These are phyloP conservation scores for Emericellopsis terricola DNA, from an alignment of 495 filamentous ascomycete species.

Conservation along the genomic window DNA sequence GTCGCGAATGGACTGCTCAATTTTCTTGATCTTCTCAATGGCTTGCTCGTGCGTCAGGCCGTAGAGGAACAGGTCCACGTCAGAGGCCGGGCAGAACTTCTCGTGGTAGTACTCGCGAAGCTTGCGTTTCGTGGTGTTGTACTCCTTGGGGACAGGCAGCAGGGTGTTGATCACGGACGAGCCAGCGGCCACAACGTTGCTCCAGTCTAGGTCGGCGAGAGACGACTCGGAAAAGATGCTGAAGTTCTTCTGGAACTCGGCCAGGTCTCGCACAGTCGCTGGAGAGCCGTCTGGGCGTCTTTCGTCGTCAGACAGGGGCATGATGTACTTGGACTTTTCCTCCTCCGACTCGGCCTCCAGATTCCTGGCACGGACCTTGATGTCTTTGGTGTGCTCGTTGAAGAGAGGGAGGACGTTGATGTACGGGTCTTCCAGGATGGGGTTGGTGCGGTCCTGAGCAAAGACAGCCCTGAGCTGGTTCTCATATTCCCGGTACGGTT, in stretches of 20 bases:
- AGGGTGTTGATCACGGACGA: slow-evolving; percentile 59
- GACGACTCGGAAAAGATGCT: slow-evolving; percentile 55
- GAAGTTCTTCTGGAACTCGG: slow-evolving; percentile 62
- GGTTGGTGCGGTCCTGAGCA: slow-evolving; percentile 47
- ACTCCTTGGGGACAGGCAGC: slow-evolving; percentile 48
- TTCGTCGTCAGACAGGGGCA: slow-evolving; percentile 39
- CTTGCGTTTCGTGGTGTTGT: slow-evolving; percentile 41
- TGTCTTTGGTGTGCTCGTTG: slow-evolving; percentile 28
- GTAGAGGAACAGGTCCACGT: slow-evolving; percentile 73
- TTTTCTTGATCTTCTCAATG: slow-evolving; percentile 63
- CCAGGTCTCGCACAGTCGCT: slow-evolving; percentile 42
- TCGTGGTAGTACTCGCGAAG: slow-evolving; percentile 64
- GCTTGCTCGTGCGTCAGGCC: slow-evolving; percentile 56
- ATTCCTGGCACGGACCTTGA: slow-evolving; percentile 46
- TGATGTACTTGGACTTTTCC: slow-evolving; percentile 48
- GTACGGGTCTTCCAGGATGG: slow-evolving; percentile 35
- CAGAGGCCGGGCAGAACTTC: slow-evolving; percentile 59
- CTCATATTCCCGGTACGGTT: slow-evolving; percentile 54
- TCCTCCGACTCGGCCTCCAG: slow-evolving; percentile 37
- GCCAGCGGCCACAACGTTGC: slow-evolving; percentile 59
- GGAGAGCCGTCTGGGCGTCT: slow-evolving; percentile 41
- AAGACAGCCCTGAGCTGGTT: slow-evolving; percentile 47
- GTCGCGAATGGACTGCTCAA: slow-evolving; percentile 51
- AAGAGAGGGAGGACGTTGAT: slow-evolving; percentile 59
- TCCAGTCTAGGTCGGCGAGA: slow-evolving; percentile 50